phyloP scores from a whole-genome alignment of 2,329 filamentous ascomycete genomes.

The Elsinoe perseae region DNA sequence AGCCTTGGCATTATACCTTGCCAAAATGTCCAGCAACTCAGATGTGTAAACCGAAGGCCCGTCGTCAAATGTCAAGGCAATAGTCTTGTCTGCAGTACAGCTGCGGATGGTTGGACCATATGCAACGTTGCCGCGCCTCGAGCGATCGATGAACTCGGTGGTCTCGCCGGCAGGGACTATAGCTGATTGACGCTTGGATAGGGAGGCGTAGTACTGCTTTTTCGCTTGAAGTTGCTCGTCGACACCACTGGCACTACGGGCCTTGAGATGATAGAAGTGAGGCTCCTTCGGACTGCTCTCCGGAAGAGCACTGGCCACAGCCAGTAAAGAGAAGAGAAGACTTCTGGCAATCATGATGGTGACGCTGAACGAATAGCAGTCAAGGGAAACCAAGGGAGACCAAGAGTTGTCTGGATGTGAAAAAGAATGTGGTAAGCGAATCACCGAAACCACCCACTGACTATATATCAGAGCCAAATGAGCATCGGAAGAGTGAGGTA shows the following conservation, averaged over 20 bases:
- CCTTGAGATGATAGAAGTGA: neutral
- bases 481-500: neutral
- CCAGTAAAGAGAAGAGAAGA: constrained; percentile 10
- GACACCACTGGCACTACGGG: neutral
- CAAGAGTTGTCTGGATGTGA: neutral
- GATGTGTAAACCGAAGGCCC: constrained; percentile 65
- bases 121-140: constrained; percentile 45
- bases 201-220: neutral
- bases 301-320: constrained; percentile 4
- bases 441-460: neutral
- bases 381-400: neutral
- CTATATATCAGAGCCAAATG: neutral
- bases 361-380: neutral
- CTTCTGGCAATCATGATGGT: constrained; percentile 6
- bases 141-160: constrained; percentile 46
- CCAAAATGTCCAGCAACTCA: constrained; percentile 62
- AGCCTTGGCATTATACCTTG: constrained; percentile 56
- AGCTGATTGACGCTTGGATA: constrained; percentile 9
- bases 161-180: constrained; percentile 46
- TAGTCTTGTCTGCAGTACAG: constrained; percentile 44
- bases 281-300: constrained; percentile 1
- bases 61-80: constrained; percentile 71
- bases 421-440: neutral
- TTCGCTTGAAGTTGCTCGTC: constrained; percentile 4
- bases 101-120: constrained; percentile 53